phyloP scores from a whole-genome alignment of 2,329 filamentous ascomycete genomes.

The Trichoderma guizhouense region DNA sequence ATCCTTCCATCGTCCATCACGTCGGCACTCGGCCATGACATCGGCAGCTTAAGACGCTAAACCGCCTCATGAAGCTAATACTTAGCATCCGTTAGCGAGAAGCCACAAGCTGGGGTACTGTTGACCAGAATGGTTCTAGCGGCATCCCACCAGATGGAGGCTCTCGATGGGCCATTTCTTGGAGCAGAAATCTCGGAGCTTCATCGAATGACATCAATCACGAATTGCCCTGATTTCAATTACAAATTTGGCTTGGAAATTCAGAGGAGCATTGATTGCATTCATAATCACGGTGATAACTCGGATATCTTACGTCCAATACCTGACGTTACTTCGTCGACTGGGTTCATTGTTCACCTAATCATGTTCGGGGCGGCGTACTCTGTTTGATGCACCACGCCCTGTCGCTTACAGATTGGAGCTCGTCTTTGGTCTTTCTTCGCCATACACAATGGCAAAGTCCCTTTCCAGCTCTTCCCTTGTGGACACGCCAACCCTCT shows the following conservation, averaged over 20 bases:
- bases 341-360: background rate
- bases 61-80: background rate
- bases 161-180: too few species aligned
- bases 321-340: background rate
- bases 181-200: background rate
- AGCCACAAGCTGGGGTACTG: background rate
- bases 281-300: background rate
- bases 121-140: background rate
- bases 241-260: background rate
- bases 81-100: background rate
- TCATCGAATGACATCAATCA: background rate
- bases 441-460: constrained; percentile 34
- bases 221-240: background rate
- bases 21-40: background rate
- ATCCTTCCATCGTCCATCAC: background rate
- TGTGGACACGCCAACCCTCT: constrained; percentile 20
- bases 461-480: constrained; percentile 29
- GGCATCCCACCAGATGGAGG: background rate
- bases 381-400: background rate
- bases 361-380: background rate
- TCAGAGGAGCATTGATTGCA: background rate
- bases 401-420: constrained; percentile 20
- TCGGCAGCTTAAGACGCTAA: background rate
- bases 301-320: background rate
- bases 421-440: background rate